Conservation (phyloP, 495 filamentous ascomycete genomes). For the Aspergillus panamensis region DNA sequence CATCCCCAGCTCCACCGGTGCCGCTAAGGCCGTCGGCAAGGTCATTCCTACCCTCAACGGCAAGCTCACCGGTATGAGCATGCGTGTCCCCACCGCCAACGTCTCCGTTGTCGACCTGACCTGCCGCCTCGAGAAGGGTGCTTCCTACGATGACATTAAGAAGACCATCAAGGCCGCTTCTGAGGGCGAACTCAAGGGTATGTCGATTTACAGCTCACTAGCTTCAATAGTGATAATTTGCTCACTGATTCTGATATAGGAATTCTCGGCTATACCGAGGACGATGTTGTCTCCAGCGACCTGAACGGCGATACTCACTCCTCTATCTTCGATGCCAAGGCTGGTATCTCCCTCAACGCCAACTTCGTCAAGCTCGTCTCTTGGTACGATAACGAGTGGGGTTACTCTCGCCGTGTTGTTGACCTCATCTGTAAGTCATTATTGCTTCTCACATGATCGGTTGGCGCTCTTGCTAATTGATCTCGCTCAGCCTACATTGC, state of each 20-base stretch:
- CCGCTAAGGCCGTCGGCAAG: constrained; percentile 99
- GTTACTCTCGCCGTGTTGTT: constrained; percentile 97
- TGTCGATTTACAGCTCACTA: constrained; percentile 23
- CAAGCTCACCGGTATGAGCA: constrained; percentile 99
- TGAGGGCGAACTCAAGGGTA: constrained; percentile 81
- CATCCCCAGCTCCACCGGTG: constrained; percentile 98
- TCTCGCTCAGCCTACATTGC: constrained; percentile 69
- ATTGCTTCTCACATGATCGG: neutral
- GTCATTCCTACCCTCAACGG: constrained; percentile 96
- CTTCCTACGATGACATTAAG: constrained; percentile 94
- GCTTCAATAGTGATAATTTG: constrained; percentile 18
- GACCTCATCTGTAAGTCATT: constrained; percentile 69
- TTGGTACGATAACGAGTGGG: constrained; percentile 98
- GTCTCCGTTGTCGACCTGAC: constrained; percentile 99
- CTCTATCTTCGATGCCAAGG: constrained; percentile 99
- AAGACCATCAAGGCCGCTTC: constrained; percentile 81
- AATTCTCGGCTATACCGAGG: constrained; percentile 93
- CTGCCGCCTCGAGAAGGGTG: constrained; percentile 84
- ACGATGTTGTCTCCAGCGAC: constrained; percentile 92
- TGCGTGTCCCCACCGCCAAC: constrained; percentile 98
- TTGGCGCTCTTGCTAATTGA: constrained; percentile 14
- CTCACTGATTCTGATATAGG: constrained; percentile 43
- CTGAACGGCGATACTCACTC: constrained; percentile 87
- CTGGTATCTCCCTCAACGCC: constrained; percentile 94
- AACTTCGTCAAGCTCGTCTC: constrained; percentile 98